Evolutionary conservation across 306 rosid genomes (phyloP).

Genomic region (Casuarina cunninghamiana): DNA sequence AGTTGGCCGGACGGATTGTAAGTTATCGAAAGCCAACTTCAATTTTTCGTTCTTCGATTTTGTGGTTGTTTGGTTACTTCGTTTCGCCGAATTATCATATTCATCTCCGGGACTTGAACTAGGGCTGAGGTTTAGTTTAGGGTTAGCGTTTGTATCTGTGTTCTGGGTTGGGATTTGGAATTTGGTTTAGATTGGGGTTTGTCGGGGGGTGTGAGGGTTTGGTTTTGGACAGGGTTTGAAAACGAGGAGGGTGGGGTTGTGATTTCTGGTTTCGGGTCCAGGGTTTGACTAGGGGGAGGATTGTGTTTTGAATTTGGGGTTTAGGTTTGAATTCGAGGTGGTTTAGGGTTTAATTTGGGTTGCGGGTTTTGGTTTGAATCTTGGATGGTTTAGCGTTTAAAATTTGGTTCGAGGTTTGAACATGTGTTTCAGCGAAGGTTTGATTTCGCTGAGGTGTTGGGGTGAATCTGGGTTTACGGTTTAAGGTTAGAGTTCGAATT

Average conservation of each 20-base stretch:
- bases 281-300: no score
- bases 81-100: not conserved
- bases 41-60: not conserved
- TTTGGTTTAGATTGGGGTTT: not conserved
- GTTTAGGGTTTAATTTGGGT: not conserved
- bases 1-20: conserved; percentile 27
- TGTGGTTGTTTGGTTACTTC: not conserved
- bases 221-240: not conserved
- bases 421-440: not conserved
- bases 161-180: no score
- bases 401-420: not conserved
- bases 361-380: not conserved
- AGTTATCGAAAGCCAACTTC: conserved; percentile 5
- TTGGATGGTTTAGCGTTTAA: not conserved
- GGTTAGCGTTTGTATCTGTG: not conserved
- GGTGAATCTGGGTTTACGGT: not conserved
- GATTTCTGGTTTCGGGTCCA: no score
- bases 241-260: not conserved
- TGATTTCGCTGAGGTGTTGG: not conserved
- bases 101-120: not conserved
- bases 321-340: not conserved
- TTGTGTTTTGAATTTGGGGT: not conserved
- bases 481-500: not conserved
- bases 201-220: not conserved
- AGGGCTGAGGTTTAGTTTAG: not conserved